Percentiles rank a stretch among this genome's conserved stretches.
phyloP scores from a whole-genome alignment of 139 green algal genomes.

The Coelastrella sp. region DNA sequence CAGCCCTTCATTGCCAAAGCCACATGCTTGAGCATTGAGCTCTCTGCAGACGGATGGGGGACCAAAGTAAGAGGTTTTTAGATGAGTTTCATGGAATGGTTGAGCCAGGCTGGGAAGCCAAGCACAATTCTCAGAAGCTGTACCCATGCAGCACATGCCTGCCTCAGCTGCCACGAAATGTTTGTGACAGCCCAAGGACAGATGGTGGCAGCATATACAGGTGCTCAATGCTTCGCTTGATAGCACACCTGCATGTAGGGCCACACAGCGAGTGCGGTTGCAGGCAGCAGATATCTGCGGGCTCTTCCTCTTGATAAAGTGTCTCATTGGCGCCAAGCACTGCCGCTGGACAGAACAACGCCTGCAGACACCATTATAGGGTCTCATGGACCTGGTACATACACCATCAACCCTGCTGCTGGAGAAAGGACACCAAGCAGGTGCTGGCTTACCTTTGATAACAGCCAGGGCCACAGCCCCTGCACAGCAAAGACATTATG shows the following conservation, averaged over 20 bases:
- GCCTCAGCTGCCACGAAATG: too few relatives aligned
- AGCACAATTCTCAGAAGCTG: too few relatives aligned
- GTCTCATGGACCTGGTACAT: background rate
- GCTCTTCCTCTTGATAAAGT: slow-evolving; percentile 40
- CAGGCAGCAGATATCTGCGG: slow-evolving; percentile 33
- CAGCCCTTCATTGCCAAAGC: slow-evolving; percentile 40
- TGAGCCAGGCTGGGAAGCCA: too few relatives aligned
- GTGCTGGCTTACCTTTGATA: slow-evolving; percentile 10
- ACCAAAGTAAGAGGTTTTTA: background rate
- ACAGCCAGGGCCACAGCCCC: slow-evolving; percentile 22
- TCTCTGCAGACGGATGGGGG: background rate
- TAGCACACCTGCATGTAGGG: slow-evolving; percentile 32
- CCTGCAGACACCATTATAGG: slow-evolving; percentile 12
- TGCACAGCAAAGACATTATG: background rate
- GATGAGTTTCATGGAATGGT: too few relatives aligned
- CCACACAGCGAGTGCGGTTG: slow-evolving; percentile 26
- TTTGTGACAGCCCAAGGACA: too few relatives aligned
- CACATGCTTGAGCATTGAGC: slow-evolving; percentile 9
- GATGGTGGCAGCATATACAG: too few relatives aligned
- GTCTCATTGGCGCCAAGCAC: slow-evolving; percentile 32
- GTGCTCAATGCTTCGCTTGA: too few relatives aligned
- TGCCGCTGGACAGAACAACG: slow-evolving; percentile 28
- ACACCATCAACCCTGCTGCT: background rate
- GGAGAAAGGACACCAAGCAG: background rate
- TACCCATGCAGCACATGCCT: too few relatives aligned